Percentiles rank a stretch among this genome's conserved stretches.
Conservation (phyloP, 1,284 basidiomycete genomes). For the Amylostereum areolatum region DNA sequence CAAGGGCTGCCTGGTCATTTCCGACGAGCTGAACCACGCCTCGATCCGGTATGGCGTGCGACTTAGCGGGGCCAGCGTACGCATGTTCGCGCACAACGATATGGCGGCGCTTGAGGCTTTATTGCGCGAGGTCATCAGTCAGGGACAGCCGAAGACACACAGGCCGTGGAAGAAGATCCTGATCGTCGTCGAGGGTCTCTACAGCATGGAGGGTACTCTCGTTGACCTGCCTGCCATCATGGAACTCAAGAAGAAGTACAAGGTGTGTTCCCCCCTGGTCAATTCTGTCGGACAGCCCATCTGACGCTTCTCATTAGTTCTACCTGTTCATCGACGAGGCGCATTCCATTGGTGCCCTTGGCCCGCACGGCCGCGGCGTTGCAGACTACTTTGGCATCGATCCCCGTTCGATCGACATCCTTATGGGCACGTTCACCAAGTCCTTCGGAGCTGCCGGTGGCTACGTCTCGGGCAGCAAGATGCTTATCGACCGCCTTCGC, state of each 20-base stretch:
- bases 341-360: slow-evolving; percentile 94
- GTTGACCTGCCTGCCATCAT: slow-evolving; percentile 82
- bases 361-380: slow-evolving; percentile 91
- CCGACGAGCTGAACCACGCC: slow-evolving; percentile 96
- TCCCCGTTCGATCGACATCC: slow-evolving; percentile 80
- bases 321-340: slow-evolving; percentile 97
- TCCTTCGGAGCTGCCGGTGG: slow-evolving; percentile 97
- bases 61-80: slow-evolving; percentile 83
- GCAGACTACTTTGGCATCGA: slow-evolving; percentile 92
- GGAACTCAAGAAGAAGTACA: slow-evolving; percentile 92
- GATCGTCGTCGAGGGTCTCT: slow-evolving; percentile 92
- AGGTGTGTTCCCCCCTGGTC: slow-evolving; percentile 44
- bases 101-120: slow-evolving; percentile 81
- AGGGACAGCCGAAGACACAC: slow-evolving; percentile 96
- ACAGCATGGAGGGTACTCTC: slow-evolving; percentile 97
- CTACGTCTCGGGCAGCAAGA: slow-evolving; percentile 85
- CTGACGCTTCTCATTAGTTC: slow-evolving; percentile 51
- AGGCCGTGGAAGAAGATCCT: slow-evolving; percentile 99
- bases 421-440: slow-evolving; percentile 99
- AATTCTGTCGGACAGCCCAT: no score
- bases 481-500: slow-evolving; percentile 78
- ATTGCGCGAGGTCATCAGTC: slow-evolving; percentile 89
- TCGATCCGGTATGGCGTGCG: slow-evolving; percentile 93
- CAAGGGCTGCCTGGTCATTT: slow-evolving; percentile 94
- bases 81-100: slow-evolving; percentile 98